Percentiles rank a stretch among this genome's conserved stretches.
phyloP scores from a whole-genome alignment of 441 rosid species.

The Mallotus japonicus region DNA sequence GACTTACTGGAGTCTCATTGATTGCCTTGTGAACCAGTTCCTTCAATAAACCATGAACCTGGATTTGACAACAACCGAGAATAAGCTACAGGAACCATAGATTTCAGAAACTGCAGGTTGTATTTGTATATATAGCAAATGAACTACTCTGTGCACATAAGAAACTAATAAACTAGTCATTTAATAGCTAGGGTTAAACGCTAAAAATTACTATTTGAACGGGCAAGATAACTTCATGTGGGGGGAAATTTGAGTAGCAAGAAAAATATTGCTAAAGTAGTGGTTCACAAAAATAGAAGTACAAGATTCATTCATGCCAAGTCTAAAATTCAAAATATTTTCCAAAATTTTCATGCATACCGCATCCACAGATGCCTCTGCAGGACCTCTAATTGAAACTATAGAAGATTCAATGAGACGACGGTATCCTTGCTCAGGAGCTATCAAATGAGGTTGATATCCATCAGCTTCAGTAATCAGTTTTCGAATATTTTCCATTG shows the following conservation, averaged over 20 bases:
- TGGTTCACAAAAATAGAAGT: neutral
- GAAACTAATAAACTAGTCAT: neutral
- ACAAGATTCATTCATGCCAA: neutral
- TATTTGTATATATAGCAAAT: neutral
- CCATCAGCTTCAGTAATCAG: slow-evolving; percentile 99
- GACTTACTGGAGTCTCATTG: slow-evolving; percentile 76
- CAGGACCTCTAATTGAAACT: slow-evolving; percentile 89
- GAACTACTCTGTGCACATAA: neutral
- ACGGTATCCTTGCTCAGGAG: slow-evolving; percentile 99
- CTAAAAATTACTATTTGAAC: no score
- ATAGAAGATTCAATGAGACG: slow-evolving; percentile 91
- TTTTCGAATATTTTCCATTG: slow-evolving; percentile 95
- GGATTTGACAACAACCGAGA: slow-evolving; percentile 16
- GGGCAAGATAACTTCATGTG: no score
- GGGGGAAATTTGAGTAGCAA: neutral
- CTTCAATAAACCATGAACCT: slow-evolving; percentile 91
- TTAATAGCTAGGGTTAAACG: neutral
- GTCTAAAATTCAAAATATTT: neutral
- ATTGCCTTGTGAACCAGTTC: slow-evolving; percentile 93
- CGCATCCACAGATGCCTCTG: slow-evolving; percentile 98
- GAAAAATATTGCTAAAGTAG: neutral
- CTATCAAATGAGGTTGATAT: slow-evolving; percentile 96
- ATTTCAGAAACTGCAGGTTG: neutral
- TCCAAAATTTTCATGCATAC: slow-evolving; percentile 39
- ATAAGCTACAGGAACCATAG: neutral